Base-by-base conservation (phyloP, 345 rosid species). In the Aquilaria yunnanensis region DNA sequence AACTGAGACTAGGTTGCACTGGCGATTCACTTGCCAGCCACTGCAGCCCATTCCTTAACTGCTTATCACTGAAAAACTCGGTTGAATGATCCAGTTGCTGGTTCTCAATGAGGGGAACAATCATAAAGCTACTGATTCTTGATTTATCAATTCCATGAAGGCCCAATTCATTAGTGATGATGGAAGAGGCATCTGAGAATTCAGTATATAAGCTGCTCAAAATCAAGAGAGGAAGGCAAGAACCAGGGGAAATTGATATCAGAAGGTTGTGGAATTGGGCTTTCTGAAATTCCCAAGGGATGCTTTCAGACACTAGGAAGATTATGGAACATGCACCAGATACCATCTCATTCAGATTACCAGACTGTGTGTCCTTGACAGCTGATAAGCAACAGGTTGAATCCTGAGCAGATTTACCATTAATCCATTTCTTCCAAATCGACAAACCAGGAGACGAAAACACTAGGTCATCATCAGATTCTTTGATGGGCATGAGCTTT, bases 11-110 rank as follows among this genome's bases (percentile, higher is more conserved):
- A 56, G 96, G 91, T 66, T 90, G 99, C 70, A 54, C 67, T 34
- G 97, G 91, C 65, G 96, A 83, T 50, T 71, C 76, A 55, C 78
- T 75, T 47, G 96, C 97, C 63, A 94, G 77, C 99, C 99, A 94
- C 75, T 69, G 74, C 46, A 90, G 69, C 61, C 99, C 99, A 58
- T 84, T 84, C 70, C 90, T 78, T 62, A 94, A 77, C 53, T 64
- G 76, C 58, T 61, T 58, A 53, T 90, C 91, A 37, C 89, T 85
- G 76, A 85, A 86, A 80, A 90, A 94, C 45, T 77, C 85, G 72
- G 77, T 83, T 9, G 57, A 61, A 12, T 55, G 60, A 62, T 78
- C 79, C 46, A 31, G 59, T 46, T 71, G 74, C 56, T 67, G 62
- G 55, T 75, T 82, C 59, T 67, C 89, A 59, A 67, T 69, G 61